Base-by-base conservation (phyloP, 352 stramenopile genomes). In the Phytopythium boreale region DNA sequence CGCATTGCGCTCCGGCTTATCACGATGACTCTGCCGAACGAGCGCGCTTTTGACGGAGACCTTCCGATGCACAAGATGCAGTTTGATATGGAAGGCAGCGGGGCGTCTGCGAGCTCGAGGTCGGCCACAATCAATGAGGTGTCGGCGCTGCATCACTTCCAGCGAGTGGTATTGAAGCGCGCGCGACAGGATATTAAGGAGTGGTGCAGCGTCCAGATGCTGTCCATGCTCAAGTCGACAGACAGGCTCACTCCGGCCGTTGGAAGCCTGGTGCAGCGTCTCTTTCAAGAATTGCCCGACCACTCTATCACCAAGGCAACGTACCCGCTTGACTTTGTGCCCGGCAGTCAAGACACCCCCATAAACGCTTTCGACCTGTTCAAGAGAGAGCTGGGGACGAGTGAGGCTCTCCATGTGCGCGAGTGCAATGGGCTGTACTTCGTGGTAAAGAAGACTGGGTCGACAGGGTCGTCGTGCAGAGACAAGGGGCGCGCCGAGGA, bases 131-230 rank as follows among this genome's bases (percentile, higher is more conserved):
- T 27, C 9, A 71, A 64, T 26, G 36, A 84, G 47, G 82, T 91
- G 50, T 82, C 81, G 34, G 75, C 76, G 2, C 60, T 93, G 43
- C 85, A 89, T 34, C 69, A 85, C 34, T 94, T 92, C 67, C 84
- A 95, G 67, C 79, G 80, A 15, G 77, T 88, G 70, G 79, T 92
- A 24, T 55, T 96, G 12, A 87, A 80, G 47, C 76, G 71, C 14
- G 70, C 90, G 47, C 74, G 84, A 26, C 80, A 81, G 52, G 78
- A 88, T 22, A 89, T 96, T 39, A 92, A 92, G 57, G 88, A 96
- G 49, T 94, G 87, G 81, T 91, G 81, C 49, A 92, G 84, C 36
- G 67, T 91, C 1, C 82, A 96, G 52, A 90, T 96, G 53, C 61
- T 96, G 34, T 75, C 74, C 8, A 94, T 96, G 63, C 67, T 96